These are phyloP conservation scores for Platismatia glauca DNA, from an alignment of 495 filamentous ascomycete genomes.

Conservation along the genomic window DNA sequence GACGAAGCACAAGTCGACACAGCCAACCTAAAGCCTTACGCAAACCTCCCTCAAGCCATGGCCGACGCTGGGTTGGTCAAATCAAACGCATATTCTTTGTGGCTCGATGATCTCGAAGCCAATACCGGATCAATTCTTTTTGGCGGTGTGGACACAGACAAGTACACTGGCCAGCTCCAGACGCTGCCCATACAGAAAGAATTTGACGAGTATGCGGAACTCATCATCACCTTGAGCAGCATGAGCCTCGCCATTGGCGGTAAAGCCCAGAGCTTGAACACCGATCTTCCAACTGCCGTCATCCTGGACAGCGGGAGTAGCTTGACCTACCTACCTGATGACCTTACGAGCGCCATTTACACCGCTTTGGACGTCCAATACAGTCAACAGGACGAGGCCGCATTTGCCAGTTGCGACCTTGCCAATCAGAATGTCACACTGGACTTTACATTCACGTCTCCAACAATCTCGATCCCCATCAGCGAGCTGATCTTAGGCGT, in stretches of 20 bases:
- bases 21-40: constrained; percentile 51
- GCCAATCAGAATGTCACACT: constrained; percentile 49
- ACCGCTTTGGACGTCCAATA: constrained; percentile 55
- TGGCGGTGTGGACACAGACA: constrained; percentile 78
- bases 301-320: constrained; percentile 87
- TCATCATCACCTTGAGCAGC: constrained; percentile 71
- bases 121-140: constrained; percentile 79
- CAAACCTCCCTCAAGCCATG: constrained; percentile 72
- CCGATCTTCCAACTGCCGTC: constrained; percentile 50
- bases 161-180: constrained; percentile 61
- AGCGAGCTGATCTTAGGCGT: constrained; percentile 69
- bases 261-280: constrained; percentile 32
- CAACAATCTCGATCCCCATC: constrained; percentile 63
- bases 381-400: constrained; percentile 35
- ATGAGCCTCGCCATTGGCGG: constrained; percentile 43
- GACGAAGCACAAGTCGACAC: constrained; percentile 73
- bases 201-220: constrained; percentile 55
- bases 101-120: constrained; percentile 49
- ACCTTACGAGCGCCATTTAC: constrained; percentile 56
- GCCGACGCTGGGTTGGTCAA: constrained; percentile 60
- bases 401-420: constrained; percentile 64
- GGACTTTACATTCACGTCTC: constrained; percentile 58
- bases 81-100: constrained; percentile 70
- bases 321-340: constrained; percentile 77
- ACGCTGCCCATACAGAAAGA: constrained; percentile 67